Base-by-base conservation (phyloP, 2,329 filamentous ascomycete species). In the Zalaria sp. region DNA sequence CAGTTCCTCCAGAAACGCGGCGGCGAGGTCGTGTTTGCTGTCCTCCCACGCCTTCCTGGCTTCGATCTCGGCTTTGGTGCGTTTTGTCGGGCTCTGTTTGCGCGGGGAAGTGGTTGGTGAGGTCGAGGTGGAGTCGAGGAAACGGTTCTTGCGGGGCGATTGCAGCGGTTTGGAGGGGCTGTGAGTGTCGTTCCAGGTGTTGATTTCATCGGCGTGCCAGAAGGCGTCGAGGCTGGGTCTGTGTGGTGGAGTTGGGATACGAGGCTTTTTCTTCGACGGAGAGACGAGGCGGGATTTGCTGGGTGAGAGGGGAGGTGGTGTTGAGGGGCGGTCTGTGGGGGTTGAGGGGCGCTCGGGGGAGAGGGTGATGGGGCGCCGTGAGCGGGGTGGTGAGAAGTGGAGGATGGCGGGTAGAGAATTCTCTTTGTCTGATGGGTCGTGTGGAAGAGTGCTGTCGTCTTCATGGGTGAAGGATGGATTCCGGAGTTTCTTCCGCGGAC, bases 1-100 rank as follows among this genome's bases (percentile, higher is more conserved):
- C n/a, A 91, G 73, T 49, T 85, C 79, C 0, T 48, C 41, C 1
- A 91, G 64, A 54, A 89, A 89, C 0, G 57, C 50, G 37, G 69
- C 65, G 0, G 83, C 83, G 0, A 86, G 54, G 1, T 66, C 61
- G 39, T 80, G 68, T 57, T 85, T 88, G 6, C 55, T 58, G 5
- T 65, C 58, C 8, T 78, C 71, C 54, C 87, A 89, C 0, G 63
- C 62, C 56, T 76, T 82, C 53, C 72, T 77, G 4, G 36, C 61
- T 51, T 61, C 60, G 4, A 54, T 46, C 42, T 55, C 54, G 6
- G 50, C 50, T 48, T 60, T 47, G 25, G 48, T 49, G 27, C 51
- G 48, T 45, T 53, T 51, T 42, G 55, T 46, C 26, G 53, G 55
- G 43, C 53, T 60, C 46, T 59, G 57, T 46, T 65, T 69, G 36